Conservation (phyloP, 441 rosid genomes). For the Bocquillonia castaneifolia region DNA sequence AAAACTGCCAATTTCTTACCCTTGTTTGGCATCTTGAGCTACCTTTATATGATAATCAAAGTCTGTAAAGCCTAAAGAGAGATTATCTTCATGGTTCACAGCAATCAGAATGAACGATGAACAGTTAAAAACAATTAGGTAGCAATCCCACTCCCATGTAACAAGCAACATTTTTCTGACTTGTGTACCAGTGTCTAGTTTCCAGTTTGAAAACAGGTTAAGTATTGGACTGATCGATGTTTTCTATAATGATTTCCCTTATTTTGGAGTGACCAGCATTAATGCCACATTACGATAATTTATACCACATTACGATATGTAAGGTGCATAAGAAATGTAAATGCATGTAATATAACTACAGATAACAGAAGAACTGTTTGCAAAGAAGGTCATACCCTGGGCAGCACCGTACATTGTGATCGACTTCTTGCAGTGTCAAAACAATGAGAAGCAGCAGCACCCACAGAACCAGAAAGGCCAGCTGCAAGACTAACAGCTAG, state of each 20-base stretch:
- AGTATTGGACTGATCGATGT: background rate
- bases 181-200: background rate
- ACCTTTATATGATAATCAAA: background rate
- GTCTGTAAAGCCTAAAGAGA: too few species aligned
- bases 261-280: background rate
- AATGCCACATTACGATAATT: too few species aligned
- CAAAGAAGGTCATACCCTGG: conserved; percentile 44
- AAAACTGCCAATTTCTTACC: background rate
- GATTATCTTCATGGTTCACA: too few species aligned
- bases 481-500: conserved; percentile 66
- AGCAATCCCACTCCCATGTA: background rate
- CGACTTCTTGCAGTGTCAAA: conserved; percentile 86
- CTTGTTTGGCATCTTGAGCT: too few species aligned
- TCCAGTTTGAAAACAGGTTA: background rate
- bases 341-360: background rate
- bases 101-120: background rate
- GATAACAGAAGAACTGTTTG: background rate
- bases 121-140: background rate
- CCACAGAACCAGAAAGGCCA: conserved; percentile 80
- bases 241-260: background rate
- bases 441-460: conserved; percentile 92
- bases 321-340: background rate
- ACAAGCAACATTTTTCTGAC: background rate
- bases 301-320: too few species aligned
- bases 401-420: conserved; percentile 71